These are phyloP conservation scores for Leccinum barrowsii DNA, from an alignment of 768 basidiomycete genomes.

Conservation along the genomic window DNA sequence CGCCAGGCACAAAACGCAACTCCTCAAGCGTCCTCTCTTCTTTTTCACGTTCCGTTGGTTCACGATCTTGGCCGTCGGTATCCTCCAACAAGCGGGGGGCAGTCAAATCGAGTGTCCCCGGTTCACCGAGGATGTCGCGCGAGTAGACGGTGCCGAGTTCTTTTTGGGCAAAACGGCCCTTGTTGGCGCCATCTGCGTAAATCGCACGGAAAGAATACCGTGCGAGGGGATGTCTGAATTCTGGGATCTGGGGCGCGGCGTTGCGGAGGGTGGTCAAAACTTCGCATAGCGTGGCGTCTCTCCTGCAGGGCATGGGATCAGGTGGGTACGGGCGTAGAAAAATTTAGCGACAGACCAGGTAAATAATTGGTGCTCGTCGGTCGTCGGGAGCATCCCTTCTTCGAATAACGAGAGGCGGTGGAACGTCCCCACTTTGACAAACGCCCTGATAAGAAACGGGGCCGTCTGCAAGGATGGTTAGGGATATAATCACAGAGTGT, in stretches of 20 bases:
- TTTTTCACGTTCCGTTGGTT: constrained; percentile 43
- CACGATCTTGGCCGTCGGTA: constrained; percentile 30
- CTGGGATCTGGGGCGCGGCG: constrained; percentile 60
- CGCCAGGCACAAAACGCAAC: constrained; percentile 75
- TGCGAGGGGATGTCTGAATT: constrained; percentile 79
- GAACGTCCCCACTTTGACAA: constrained; percentile 78
- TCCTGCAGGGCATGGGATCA: constrained; percentile 43
- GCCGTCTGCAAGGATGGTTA: constrained; percentile 47
- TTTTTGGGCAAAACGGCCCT: constrained; percentile 70
- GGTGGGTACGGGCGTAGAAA: not conserved
- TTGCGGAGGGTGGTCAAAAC: constrained; percentile 74
- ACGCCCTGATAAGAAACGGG: constrained; percentile 79
- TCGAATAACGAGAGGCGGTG: constrained; percentile 74
- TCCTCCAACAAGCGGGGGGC: constrained; percentile 64
- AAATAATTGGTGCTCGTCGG: constrained; percentile 80
- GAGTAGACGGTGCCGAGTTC: constrained; percentile 82
- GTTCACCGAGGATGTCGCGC: constrained; percentile 80
- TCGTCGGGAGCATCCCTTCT: constrained; percentile 69
- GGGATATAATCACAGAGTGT: not conserved
- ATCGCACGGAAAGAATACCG: constrained; percentile 79
- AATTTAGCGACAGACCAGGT: constrained; percentile 53
- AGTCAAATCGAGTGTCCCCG: constrained; percentile 53
- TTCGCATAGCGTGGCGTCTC: constrained; percentile 78
- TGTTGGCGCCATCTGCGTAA: constrained; percentile 69
- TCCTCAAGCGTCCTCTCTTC: constrained; percentile 77